phyloP scores from a whole-genome alignment of 331 rosid genomes.

The Phaseolus coccineus region DNA sequence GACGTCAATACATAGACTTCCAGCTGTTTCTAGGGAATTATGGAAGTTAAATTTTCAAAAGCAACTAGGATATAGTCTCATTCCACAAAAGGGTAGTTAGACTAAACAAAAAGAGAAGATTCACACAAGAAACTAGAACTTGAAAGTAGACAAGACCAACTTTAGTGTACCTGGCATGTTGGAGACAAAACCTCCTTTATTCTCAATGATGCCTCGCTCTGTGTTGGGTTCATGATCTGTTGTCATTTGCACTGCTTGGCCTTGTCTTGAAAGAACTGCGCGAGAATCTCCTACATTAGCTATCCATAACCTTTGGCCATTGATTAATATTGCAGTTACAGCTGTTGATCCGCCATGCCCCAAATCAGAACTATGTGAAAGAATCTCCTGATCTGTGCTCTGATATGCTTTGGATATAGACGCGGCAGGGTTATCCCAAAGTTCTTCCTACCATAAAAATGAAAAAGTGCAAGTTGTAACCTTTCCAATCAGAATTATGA shows the following conservation, averaged over 20 bases:
- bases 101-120: slow-evolving; percentile 10
- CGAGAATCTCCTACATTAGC: slow-evolving; percentile 96
- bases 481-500: slow-evolving; percentile 21
- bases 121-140: slow-evolving; percentile 11
- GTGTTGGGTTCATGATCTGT: slow-evolving; percentile 88
- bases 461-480: slow-evolving; percentile 12
- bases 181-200: slow-evolving; percentile 93
- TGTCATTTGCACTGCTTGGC: slow-evolving; percentile 82
- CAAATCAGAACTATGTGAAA: slow-evolving; percentile 84
- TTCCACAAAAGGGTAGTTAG: slow-evolving; percentile 11
- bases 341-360: slow-evolving; percentile 97
- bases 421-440: slow-evolving; percentile 72
- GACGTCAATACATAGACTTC: not conserved
- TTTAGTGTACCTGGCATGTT: slow-evolving; percentile 79
- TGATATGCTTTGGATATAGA: slow-evolving; percentile 87
- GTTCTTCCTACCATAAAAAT: slow-evolving; percentile 64
- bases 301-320: slow-evolving; percentile 67
- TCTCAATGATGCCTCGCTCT: slow-evolving; percentile 81
- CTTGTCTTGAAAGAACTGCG: slow-evolving; percentile 80
- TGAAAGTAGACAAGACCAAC: slow-evolving; percentile 1
- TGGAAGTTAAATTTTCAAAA: not conserved
- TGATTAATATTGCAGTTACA: slow-evolving; percentile 81
- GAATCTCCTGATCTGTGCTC: slow-evolving; percentile 88
- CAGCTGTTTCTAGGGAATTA: not conserved
- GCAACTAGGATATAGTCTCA: not conserved